Conservation (phyloP, 495 filamentous ascomycete genomes). For the Friedmanniomyces simplex region DNA sequence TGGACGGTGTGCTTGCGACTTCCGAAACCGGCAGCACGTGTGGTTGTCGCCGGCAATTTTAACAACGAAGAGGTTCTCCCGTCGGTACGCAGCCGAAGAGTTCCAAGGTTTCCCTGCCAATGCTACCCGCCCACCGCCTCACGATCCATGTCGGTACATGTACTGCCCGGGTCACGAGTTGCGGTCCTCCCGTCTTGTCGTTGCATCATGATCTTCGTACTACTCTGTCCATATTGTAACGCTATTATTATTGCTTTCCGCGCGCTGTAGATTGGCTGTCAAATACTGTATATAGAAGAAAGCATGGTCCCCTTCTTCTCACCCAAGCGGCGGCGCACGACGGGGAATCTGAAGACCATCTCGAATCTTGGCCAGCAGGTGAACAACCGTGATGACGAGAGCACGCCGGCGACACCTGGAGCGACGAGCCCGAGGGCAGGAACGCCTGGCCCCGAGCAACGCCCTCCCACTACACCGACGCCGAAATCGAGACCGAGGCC, state of each 20-base stretch:
- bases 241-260: not conserved
- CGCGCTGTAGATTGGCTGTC: not conserved
- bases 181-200: no score
- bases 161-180: no score
- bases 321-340: slow-evolving; percentile 16
- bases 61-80: no score
- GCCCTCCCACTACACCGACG: not conserved
- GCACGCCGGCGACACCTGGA: not conserved
- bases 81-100: no score
- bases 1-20: no score
- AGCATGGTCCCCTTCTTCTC: slow-evolving; percentile 1
- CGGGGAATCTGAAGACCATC: slow-evolving; percentile 11
- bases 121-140: not conserved
- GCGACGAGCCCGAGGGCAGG: not conserved
- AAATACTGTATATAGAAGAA: not conserved
- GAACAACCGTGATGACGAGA: not conserved
- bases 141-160: no score
- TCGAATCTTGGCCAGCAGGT: not conserved
- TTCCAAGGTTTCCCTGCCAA: not conserved
- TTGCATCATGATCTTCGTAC: no score
- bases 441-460: not conserved
- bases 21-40: no score
- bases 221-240: not conserved
- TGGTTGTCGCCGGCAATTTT: no score
- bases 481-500: not conserved